phyloP scores from a whole-genome alignment of 306 rosid genomes.

The Cucumis melo region DNA sequence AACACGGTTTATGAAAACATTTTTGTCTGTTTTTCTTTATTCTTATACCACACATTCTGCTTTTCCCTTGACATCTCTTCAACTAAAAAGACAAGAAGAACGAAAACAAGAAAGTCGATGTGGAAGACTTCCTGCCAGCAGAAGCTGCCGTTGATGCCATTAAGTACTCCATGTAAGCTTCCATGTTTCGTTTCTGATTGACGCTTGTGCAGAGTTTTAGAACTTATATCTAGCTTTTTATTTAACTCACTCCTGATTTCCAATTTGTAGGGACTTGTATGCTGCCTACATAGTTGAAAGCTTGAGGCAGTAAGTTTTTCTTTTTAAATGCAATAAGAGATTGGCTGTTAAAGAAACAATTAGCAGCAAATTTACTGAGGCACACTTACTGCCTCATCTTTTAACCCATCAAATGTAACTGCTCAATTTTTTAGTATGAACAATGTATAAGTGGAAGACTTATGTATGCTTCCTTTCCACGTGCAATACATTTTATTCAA shows the following conservation, averaged over 20 bases:
- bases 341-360: neutral
- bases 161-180: constrained; percentile 74
- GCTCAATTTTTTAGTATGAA: neutral
- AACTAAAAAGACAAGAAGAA: constrained; percentile 77
- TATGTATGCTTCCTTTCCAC: neutral
- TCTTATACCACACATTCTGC: neutral
- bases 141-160: constrained; percentile 71
- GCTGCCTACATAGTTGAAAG: constrained; percentile 86
- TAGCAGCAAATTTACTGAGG: neutral
- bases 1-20: neutral
- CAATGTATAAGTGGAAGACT: neutral
- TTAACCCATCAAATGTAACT: neutral
- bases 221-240: neutral
- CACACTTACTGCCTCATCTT: neutral
- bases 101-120: constrained; percentile 88
- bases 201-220: neutral
- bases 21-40: neutral
- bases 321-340: neutral
- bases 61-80: constrained; percentile 33
- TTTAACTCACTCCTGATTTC: constrained; percentile 4
- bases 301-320: constrained; percentile 62
- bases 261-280: constrained; percentile 69
- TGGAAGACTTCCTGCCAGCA: constrained; percentile 86
- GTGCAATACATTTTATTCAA: neutral
- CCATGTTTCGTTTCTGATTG: neutral